These are phyloP conservation scores for Aspergillus melleus DNA, from an alignment of 2,329 filamentous ascomycete species.

Conservation along the genomic window DNA sequence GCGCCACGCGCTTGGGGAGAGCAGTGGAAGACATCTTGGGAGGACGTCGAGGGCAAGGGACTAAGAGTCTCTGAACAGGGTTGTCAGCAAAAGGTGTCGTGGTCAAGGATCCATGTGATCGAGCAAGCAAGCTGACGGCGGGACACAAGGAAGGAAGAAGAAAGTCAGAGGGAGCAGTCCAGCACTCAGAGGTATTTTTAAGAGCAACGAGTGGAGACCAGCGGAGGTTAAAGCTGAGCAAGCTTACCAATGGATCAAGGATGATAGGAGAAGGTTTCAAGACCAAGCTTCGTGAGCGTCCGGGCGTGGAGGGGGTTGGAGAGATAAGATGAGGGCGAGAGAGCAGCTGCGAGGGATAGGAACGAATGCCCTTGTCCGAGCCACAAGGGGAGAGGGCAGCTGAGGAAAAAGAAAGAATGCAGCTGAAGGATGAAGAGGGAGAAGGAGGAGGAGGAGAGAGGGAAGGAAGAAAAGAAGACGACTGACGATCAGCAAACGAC, in stretches of 20 bases:
- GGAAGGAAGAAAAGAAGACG: constrained; percentile 13
- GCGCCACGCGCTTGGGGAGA: constrained; percentile 47
- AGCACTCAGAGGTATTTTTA: neutral
- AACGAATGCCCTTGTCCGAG: neutral
- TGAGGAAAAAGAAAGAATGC: neutral
- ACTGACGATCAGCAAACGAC: constrained; percentile 10
- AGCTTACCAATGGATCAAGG: constrained; percentile 9
- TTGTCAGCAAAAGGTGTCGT: neutral
- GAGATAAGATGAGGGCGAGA: constrained; percentile 6
- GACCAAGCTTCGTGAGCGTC: neutral
- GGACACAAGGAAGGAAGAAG: neutral
- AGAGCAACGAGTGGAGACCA: neutral
- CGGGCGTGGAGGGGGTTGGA: neutral
- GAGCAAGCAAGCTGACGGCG: neutral
- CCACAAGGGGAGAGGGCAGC: neutral
- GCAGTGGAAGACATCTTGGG: constrained; percentile 53
- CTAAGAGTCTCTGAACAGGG: neutral
- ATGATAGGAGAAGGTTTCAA: neutral
- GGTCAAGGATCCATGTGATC: neutral
- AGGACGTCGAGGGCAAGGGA: neutral
- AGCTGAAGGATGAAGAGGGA: neutral
- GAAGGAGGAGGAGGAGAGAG: neutral
- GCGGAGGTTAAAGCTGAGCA: neutral
- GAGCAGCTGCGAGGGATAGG: neutral
- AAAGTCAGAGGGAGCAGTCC: neutral